Conservation (phyloP, 2,329 filamentous ascomycete species). For the Byssoonygena ceratinophila region DNA sequence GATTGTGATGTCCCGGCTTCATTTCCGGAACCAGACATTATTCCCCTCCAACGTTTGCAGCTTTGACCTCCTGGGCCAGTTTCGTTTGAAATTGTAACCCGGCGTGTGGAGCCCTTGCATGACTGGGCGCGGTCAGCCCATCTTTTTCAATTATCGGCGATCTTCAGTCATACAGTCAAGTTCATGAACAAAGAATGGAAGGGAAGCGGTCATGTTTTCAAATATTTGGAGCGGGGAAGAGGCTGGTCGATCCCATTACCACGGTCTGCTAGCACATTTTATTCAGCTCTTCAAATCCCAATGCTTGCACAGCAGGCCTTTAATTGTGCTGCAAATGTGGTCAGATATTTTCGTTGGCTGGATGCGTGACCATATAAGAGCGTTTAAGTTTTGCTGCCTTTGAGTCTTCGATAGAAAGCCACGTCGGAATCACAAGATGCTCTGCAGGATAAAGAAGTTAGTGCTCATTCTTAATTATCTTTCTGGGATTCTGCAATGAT, state of each 20-base stretch:
- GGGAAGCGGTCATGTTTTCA: neutral
- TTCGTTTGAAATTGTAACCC: constrained; percentile 5
- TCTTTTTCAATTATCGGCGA: neutral
- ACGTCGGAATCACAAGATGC: neutral
- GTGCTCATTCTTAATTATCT: neutral
- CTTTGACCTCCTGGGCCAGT: constrained; percentile 9
- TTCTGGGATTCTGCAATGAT: neutral
- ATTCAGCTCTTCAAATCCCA: neutral
- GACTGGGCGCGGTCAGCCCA: constrained; percentile 3
- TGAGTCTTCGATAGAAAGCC: neutral
- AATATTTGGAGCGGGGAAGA: constrained; percentile 1
- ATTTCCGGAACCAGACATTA: constrained; percentile 7
- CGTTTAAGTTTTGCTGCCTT: neutral
- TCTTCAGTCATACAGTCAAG: constrained; percentile 5
- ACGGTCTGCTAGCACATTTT: neutral
- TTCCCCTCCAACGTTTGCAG: constrained; percentile 4
- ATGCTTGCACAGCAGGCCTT: neutral
- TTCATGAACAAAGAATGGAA: constrained; percentile 9
- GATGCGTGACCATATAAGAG: neutral
- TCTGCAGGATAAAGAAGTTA: neutral
- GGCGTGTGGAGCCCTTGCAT: neutral
- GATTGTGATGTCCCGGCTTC: neutral
- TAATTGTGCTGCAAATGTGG: neutral
- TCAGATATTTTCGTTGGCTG: neutral
- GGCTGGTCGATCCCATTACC: constrained; percentile 6